Conservation (phyloP, 495 filamentous ascomycete genomes). For the Rostrohypoxylon terebratum region DNA sequence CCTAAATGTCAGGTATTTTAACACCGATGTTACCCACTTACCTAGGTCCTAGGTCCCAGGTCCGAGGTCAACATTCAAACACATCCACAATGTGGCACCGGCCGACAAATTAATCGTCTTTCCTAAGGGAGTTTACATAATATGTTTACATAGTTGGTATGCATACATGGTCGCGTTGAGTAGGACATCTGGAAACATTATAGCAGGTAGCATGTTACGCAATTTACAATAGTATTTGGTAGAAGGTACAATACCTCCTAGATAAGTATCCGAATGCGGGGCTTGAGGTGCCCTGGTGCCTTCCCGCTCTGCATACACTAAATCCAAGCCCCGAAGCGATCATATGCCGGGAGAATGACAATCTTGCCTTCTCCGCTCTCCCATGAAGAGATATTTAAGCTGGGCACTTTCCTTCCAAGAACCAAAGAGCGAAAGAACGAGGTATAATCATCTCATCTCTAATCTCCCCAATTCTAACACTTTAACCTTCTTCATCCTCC, state of each 20-base stretch:
- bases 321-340: background rate
- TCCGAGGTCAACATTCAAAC: background rate
- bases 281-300: background rate
- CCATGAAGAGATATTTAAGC: background rate
- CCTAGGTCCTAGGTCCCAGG: background rate
- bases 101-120: too few relatives aligned
- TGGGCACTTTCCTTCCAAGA: background rate
- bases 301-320: background rate
- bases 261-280: background rate
- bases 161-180: too few relatives aligned
- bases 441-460: background rate
- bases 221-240: background rate
- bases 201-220: background rate
- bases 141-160: too few relatives aligned
- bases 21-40: conserved; percentile 2
- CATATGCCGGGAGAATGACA: background rate
- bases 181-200: background rate
- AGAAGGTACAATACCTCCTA: background rate
- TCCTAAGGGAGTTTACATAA: too few relatives aligned
- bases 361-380: background rate
- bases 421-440: background rate
- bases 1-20: background rate
- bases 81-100: too few relatives aligned
- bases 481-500: background rate
- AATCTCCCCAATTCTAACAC: background rate